Evolutionary conservation across 2,329 filamentous ascomycete species (phyloP).

Genomic region (Orbilia brochopaga): DNA sequence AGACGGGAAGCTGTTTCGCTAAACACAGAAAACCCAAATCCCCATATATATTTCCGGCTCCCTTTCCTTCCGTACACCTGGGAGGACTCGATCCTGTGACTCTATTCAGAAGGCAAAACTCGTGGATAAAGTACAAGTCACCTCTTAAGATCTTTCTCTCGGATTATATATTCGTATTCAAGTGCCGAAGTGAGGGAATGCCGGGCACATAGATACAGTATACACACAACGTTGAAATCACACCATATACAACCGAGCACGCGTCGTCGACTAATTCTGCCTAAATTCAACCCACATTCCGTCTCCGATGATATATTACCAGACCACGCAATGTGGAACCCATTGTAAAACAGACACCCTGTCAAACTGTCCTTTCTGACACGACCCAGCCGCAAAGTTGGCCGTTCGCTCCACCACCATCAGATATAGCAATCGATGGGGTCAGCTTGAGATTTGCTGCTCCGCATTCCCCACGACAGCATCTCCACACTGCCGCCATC

Average conservation of each 20-base stretch:
- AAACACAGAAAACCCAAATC: conserved; percentile 8
- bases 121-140: too few species aligned
- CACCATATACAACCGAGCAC: not conserved
- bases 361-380: not conserved
- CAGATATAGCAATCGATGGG: conserved; percentile 8
- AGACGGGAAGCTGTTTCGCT: conserved; percentile 44
- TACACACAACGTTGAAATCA: too few species aligned
- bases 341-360: not conserved
- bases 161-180: too few species aligned
- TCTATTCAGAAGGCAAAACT: too few species aligned
- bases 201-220: too few species aligned
- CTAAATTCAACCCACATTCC: conserved; percentile 48
- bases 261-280: conserved; percentile 25
- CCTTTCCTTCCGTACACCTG: too few species aligned
- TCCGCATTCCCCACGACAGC: not conserved
- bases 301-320: conserved; percentile 33
- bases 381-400: not conserved
- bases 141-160: too few species aligned
- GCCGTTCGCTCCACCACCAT: not conserved
- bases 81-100: too few species aligned
- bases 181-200: too few species aligned
- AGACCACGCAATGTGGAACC: not conserved
- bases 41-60: too few species aligned
- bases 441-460: not conserved
- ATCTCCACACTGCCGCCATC: conserved; percentile 39